Evolutionary conservation across 176 grass and related monocot genomes (phyloP), one percentile per base, ranked within the genome.

Genomic region (Dendrocalamus sinicus): DNA sequence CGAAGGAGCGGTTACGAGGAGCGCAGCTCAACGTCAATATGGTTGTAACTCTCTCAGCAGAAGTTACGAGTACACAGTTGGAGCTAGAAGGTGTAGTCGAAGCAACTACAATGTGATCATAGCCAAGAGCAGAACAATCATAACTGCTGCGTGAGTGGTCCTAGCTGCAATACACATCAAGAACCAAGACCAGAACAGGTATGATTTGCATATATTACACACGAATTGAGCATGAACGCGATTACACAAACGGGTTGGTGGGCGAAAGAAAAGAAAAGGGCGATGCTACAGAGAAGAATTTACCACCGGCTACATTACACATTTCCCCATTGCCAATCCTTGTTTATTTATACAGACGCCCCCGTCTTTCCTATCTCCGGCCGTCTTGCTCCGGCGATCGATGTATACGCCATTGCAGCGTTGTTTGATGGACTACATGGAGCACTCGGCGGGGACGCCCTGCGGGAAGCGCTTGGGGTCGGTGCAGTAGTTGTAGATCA

Each of bases 401-500:
- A 30, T 37, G 24, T 53, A 16, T 8, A 1, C 70, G 14, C 22
- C 48, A 67, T 84, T n/a, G 12, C 73, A 22, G 2, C 16, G 10
- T 22, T 1, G 19, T 11, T 11, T 22, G 35, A 22, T 28, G 12
- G 8, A 17, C 14, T 83, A 71, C 58, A 91, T 88, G 68, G 86
- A 83, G 87, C 95, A 97, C 86, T 97, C 95, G 44, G 89, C 78
- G 67, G 92, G 92, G 80, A 93, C 1, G 9, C 95, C 92, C 83
- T 91, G 86, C 0, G 84, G 44, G 55, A 84, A 60, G 8, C 92
- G 90, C 75, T 94, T 97, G 40, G 86, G 88, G 83, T 97, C 95
- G 15, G 88, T 85, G 76, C 95, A 97, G 67, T 97, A 97, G 80
- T 97, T 94, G 81, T 97, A 97, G 82, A 97, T 92, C 95, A 97